Evolutionary conservation across 192 early-diverging fungal genomes (phyloP), one percentile per base, ranked within the genome.

Genomic region (Coemansia umbellata): DNA sequence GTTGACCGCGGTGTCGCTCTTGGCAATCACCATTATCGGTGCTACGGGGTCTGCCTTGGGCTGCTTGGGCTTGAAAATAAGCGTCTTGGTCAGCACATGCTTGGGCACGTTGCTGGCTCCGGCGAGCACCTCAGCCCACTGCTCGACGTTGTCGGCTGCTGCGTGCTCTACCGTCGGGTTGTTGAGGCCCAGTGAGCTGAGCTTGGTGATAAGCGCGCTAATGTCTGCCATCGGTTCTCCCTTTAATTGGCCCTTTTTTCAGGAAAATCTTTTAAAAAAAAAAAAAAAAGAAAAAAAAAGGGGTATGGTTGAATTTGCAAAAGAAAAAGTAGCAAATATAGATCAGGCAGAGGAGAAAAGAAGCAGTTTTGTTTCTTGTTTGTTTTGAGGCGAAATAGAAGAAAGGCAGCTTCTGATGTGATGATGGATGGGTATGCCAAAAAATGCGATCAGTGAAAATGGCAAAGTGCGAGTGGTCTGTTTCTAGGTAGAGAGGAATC

Each of bases 61-160:
- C 39, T 79, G 81, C 79, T 92, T 92, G 23, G 90, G 87, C 78
- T 92, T 92, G 31, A 85, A 70, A 37, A 92, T 79, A 22, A 92
- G 75, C 18, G 90, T 89, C 60, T 92, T 90, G 49, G 82, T 82
- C 48, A 84, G 54, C 47, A 48, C 43, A 40, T 70, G 60, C 41
- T 52, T 50, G 2, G 75, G 75, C 27, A 67, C 39, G 11, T 60
- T 62, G 42, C 51, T 54, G 37, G 47, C 66, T 8, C 33, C 37
- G 3, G 55, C 47, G 2, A 84, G 65, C 4, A 61, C 66, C 13
- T 71, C 69, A 7, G 64, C 67, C 86, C 86, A 88, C 53, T 71
- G 56, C 47, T 80, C 68, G 55, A 81, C 74, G 28, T 76, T 82
- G 22, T 78, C 77, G 14, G 82, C 85, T 24, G 77, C 40, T 1